Conservation (phyloP, 495 filamentous ascomycete species). For the Podospora pseudopauciseta region DNA sequence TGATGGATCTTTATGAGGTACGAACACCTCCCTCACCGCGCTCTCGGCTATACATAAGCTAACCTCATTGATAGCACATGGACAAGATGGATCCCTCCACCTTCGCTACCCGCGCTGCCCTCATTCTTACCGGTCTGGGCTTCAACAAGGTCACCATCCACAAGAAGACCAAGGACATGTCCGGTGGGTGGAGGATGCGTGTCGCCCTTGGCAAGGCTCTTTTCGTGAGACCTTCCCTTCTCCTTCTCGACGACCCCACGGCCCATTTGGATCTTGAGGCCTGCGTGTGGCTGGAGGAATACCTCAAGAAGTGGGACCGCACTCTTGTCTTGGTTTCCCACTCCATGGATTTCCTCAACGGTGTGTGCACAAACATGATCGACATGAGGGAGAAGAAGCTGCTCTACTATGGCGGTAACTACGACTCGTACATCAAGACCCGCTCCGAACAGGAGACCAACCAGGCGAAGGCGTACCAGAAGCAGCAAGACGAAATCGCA, state of each 20-base stretch:
- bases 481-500: constrained; percentile 97
- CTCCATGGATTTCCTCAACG: constrained; percentile 98
- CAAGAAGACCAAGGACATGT: constrained; percentile 99
- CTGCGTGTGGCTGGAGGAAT: constrained; percentile 99
- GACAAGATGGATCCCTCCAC: constrained; percentile 99
- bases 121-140: constrained; percentile 96
- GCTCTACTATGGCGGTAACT: constrained; percentile 99
- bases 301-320: constrained; percentile 98
- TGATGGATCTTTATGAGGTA: constrained; percentile 96
- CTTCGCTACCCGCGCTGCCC: constrained; percentile 92
- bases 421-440: constrained; percentile 97
- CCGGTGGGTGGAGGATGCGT: constrained; percentile 99
- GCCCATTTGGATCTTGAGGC: constrained; percentile 99
- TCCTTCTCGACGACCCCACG: constrained; percentile 96
- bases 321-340: constrained; percentile 98
- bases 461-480: constrained; percentile 96
- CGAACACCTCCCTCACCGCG: constrained; percentile 22
- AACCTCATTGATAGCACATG: constrained; percentile 67
- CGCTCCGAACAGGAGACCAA: constrained; percentile 91
- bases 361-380: constrained; percentile 97
- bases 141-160: constrained; percentile 97
- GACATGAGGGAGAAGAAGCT: constrained; percentile 91
- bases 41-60: not conserved
- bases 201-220: constrained; percentile 96
- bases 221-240: constrained; percentile 93